A percentile compares a stretch with the other conserved stretches of the same genome.
Evolutionary conservation across 371 early-diverging fungal genomes (phyloP).

Genomic region (Mucor racemosus): DNA sequence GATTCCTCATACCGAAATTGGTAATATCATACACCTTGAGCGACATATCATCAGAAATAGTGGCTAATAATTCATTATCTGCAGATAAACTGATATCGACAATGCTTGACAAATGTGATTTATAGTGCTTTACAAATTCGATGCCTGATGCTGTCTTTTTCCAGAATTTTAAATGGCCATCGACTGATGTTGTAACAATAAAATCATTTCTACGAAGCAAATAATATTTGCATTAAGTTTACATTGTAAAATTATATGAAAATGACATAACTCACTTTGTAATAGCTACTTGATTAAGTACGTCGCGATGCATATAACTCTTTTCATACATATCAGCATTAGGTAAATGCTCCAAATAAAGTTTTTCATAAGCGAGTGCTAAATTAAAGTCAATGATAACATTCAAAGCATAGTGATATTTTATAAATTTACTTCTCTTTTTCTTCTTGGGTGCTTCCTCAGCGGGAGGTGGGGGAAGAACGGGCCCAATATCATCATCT

Average conservation of each 20-base stretch:
- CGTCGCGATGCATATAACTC: constrained; percentile 95
- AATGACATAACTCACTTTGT: constrained; percentile 58
- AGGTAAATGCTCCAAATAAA: constrained; percentile 81
- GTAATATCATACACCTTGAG: constrained; percentile 94
- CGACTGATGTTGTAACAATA: constrained; percentile 90
- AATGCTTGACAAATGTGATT: constrained; percentile 78
- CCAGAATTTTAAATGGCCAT: constrained; percentile 98
- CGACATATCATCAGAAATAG: constrained; percentile 82
- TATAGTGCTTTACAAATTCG: constrained; percentile 97
- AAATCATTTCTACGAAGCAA: constrained; percentile 71
- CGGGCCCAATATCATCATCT: constrained; percentile 51
- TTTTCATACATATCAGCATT: constrained; percentile 88
- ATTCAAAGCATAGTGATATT: too few species aligned
- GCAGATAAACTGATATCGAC: constrained; percentile 65
- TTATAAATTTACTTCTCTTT: constrained; percentile 36
- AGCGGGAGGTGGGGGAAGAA: constrained; percentile 37
- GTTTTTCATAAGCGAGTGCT: constrained; percentile 76
- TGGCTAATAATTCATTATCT: constrained; percentile 87
- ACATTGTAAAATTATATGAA: neutral
- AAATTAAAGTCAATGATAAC: neutral
- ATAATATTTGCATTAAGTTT: too few species aligned
- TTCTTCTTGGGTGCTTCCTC: constrained; percentile 41
- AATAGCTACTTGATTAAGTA: constrained; percentile 75
- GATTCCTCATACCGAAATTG: constrained; percentile 77
- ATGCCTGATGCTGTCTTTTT: constrained; percentile 92